Conservation (phyloP, 495 filamentous ascomycete species). For the Penicillium odoratum region DNA sequence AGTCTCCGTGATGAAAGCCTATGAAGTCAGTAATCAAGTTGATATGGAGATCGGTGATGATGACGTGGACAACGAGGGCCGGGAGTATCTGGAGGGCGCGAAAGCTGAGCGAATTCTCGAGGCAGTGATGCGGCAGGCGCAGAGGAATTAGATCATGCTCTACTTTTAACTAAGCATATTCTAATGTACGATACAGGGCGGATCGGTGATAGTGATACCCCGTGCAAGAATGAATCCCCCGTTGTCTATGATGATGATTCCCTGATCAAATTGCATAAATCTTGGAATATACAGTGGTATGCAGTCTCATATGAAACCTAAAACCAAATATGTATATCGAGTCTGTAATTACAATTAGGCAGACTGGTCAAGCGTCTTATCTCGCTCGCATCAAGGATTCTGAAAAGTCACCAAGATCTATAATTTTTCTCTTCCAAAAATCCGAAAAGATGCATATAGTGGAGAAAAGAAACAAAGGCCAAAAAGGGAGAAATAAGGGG, state of each 20-base stretch:
- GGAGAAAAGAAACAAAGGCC: neutral
- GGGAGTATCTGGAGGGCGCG: constrained; percentile 71
- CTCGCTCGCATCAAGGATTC: too few species aligned
- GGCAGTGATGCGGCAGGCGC: constrained; percentile 30
- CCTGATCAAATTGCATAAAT: neutral
- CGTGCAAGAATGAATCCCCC: constrained; percentile 3
- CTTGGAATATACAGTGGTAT: too few species aligned
- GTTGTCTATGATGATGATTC: neutral
- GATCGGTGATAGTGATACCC: constrained; percentile 9
- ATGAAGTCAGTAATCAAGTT: constrained; percentile 74
- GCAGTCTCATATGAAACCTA: too few species aligned
- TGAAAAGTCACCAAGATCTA: neutral
- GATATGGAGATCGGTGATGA: constrained; percentile 58
- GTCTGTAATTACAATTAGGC: too few species aligned
- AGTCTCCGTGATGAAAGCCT: constrained; percentile 80
- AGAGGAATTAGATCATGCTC: constrained; percentile 10
- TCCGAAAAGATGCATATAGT: neutral
- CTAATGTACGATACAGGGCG: constrained; percentile 7
- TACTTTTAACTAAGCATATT: neutral
- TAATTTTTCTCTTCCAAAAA: neutral
- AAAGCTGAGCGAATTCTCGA: constrained; percentile 65
- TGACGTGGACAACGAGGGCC: constrained; percentile 41
- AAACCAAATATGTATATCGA: too few species aligned
- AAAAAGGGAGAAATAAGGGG: neutral
- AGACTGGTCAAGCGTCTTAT: too few species aligned